A percentile compares a stretch with the other conserved stretches of the same genome.
These are phyloP conservation scores for Flaveria ramosissima DNA, from an alignment of 129 eudicot genomes.

Conservation along the genomic window DNA sequence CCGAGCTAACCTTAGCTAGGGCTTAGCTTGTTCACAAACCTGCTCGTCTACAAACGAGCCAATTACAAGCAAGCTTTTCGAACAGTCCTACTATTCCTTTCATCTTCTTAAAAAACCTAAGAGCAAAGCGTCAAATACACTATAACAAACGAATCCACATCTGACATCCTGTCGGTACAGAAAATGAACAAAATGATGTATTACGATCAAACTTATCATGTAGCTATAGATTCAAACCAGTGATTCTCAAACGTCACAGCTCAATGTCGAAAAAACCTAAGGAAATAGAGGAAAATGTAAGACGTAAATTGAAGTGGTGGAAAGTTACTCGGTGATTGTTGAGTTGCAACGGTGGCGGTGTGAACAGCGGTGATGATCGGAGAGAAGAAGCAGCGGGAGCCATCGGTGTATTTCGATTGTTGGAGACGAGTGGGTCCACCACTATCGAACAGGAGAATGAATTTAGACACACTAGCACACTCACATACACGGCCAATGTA, in stretches of 20 bases:
- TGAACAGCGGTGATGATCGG: constrained; percentile 37
- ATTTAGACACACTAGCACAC: constrained; percentile 18
- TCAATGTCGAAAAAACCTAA: constrained; percentile 8
- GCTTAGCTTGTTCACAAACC: too few species aligned
- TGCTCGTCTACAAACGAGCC: too few species aligned
- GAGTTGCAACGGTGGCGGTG: constrained; percentile 35
- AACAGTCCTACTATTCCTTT: background rate
- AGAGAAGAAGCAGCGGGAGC: constrained; percentile 45
- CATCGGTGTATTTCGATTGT: constrained; percentile 39
- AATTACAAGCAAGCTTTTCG: too few species aligned
- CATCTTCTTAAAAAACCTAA: constrained; percentile 1
- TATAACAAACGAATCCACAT: background rate
- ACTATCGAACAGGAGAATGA: constrained; percentile 22
- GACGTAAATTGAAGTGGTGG: background rate
- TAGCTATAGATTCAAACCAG: background rate
- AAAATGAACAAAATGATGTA: background rate
- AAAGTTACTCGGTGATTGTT: constrained; percentile 37
- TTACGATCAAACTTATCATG: background rate
- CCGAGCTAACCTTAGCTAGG: too few species aligned
- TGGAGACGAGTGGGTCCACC: constrained; percentile 30
- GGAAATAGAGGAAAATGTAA: constrained; percentile 7
- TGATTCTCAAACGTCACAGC: background rate
- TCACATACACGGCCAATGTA: background rate
- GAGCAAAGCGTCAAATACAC: constrained; percentile 1
- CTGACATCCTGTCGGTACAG: background rate